Base-by-base conservation (phyloP, 768 basidiomycete species). In the Ephemerocybe angulata region DNA sequence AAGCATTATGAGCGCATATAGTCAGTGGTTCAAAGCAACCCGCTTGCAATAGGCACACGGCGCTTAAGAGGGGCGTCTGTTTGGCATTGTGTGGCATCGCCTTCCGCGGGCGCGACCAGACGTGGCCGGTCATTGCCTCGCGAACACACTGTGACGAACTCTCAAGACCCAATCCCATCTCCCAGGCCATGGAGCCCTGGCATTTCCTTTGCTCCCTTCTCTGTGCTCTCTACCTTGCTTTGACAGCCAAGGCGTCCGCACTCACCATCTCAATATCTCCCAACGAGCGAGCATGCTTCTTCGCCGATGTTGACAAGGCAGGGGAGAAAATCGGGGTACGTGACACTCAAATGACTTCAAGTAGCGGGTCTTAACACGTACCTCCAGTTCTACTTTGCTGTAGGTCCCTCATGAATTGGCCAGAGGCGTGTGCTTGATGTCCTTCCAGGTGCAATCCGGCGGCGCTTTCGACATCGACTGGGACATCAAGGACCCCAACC, bases 391-490 rank as follows among this genome's bases (percentile, higher is more conserved):
- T 98, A 98, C 76, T 98, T 93, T 77, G 96, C 96, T 59, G 95
- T 92, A 72, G 54, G 87, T 75, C 2, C 22, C 17, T n/a, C 13
- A 51, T 29, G 15, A 17, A 4, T 17, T 42, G 10, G 25, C 19
- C 37, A n/a, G 12, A 37, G 47, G 8, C 27, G 33, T 37, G 7
- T 35, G 53, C 52, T 29, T 55, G 19, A 19, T 52, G 13, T 51
- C 41, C 35, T 25, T 33, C 31, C 52, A 92, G 90, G 90, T 98
- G 31, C 96, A 98, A 85, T 92, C 94, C 27, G 96, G 96, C 43
- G 96, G 96, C 55, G 88, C 92, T 1, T 98, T 98, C 71, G 96
- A 97, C 70, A 88, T 98, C 40, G 93, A 96, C 77, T 97, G 88
- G 67, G 87, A 91, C 58, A 81, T 98, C 60, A 93, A 88, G 61